phyloP scores from a whole-genome alignment of 306 rosid genomes.

The Acacia melanoxylon region DNA sequence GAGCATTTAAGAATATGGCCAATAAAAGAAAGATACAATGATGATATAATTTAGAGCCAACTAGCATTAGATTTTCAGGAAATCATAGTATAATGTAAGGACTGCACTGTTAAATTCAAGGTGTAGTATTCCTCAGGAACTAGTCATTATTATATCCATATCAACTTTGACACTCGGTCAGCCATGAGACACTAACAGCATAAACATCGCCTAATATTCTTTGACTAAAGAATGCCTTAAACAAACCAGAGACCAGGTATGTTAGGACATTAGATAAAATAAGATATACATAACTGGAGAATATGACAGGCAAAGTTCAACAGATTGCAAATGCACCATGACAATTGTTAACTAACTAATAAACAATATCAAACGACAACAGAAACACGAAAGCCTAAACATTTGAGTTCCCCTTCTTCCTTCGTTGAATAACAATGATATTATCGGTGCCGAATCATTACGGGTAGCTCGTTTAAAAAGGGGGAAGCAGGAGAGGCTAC shows the following conservation, averaged over 20 bases:
- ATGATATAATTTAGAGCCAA: not conserved
- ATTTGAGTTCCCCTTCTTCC: not conserved
- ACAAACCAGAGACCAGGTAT: not conserved
- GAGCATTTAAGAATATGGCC: not conserved
- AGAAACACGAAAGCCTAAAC: not conserved
- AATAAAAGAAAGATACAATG: not conserved
- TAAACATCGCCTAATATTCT: not conserved
- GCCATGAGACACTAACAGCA: not conserved
- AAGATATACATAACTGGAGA: not conserved
- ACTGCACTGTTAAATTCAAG: not conserved
- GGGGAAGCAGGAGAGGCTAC: not conserved
- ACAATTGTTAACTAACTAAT: not conserved
- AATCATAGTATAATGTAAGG: not conserved
- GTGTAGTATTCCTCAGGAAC: not conserved
- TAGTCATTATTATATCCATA: too few species aligned
- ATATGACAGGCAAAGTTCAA: not conserved
- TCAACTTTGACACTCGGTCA: not conserved
- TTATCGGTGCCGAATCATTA: not conserved
- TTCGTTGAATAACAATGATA: not conserved
- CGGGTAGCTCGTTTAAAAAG: too few species aligned
- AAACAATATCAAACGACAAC: not conserved
- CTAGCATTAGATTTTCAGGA: not conserved
- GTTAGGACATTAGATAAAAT: not conserved
- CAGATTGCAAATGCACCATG: not conserved
- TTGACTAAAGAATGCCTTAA: not conserved